Evolutionary conservation across 140 eudicot genomes (phyloP).

Genomic region (Bidens hawaiensis): DNA sequence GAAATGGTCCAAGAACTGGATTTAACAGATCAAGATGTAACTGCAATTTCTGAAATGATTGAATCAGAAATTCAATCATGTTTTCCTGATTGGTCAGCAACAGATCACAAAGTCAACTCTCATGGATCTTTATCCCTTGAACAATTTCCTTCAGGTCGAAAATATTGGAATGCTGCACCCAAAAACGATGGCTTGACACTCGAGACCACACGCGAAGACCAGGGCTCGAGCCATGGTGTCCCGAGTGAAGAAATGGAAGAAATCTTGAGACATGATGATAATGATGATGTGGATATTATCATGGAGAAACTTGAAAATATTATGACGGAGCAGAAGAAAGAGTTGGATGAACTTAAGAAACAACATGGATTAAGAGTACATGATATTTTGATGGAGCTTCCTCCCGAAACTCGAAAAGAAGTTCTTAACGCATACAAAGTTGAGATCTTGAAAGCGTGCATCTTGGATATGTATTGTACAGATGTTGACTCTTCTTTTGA

Average conservation of each 20-base stretch:
- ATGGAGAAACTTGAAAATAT: constrained; percentile 47
- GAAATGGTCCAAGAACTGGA: constrained; percentile 94
- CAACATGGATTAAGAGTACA: constrained; percentile 46
- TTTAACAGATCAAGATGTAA: constrained; percentile 75
- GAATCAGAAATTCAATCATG: constrained; percentile 61
- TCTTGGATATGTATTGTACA: not conserved
- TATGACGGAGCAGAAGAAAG: constrained; percentile 53
- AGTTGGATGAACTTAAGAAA: constrained; percentile 59
- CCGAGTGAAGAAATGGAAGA: constrained; percentile 29
- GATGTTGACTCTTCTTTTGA: constrained; percentile 20
- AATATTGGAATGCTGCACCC: constrained; percentile 68
- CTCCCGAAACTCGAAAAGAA: constrained; percentile 44
- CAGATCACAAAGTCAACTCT: constrained; percentile 27
- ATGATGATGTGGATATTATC: constrained; percentile 22
- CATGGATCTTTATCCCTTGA: constrained; percentile 29
- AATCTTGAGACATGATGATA: not conserved
- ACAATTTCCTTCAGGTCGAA: constrained; percentile 51
- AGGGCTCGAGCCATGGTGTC: constrained; percentile 3
- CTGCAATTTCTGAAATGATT: constrained; percentile 62
- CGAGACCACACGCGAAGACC: constrained; percentile 19
- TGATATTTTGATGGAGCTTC: constrained; percentile 44
- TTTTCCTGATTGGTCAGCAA: constrained; percentile 65
- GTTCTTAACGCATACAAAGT: constrained; percentile 36
- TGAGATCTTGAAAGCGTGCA: constrained; percentile 22
- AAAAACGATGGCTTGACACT: constrained; percentile 13